These are phyloP conservation scores for Penicillium sumatraense DNA, from an alignment of 2,329 filamentous ascomycete genomes.

Conservation along the genomic window DNA sequence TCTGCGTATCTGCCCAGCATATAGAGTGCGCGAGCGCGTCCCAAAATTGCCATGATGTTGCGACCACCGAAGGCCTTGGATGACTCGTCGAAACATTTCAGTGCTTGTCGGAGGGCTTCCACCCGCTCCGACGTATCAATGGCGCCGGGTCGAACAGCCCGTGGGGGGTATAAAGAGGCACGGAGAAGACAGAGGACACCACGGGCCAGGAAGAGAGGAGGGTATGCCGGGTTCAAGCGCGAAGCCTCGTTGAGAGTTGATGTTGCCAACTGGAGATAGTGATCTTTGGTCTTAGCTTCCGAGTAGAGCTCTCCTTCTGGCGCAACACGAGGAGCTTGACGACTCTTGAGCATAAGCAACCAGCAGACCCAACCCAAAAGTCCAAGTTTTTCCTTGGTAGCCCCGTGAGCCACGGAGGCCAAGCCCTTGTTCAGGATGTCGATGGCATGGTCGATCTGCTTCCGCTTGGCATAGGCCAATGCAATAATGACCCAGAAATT, in stretches of 20 bases:
- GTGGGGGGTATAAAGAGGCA: conserved; percentile 80
- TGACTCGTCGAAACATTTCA: conserved; percentile 95
- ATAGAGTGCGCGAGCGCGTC: conserved; percentile 84
- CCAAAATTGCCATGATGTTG: conserved; percentile 91
- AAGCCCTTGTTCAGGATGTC: conserved; percentile 74
- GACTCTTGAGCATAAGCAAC: conserved; percentile 88
- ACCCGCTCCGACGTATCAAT: conserved; percentile 71
- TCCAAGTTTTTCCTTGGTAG: conserved; percentile 80
- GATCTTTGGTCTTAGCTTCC: conserved; percentile 88
- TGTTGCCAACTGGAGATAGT: conserved; percentile 89
- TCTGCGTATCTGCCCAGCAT: conserved; percentile 86
- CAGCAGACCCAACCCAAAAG: conserved; percentile 85
- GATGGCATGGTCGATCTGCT: conserved; percentile 83
- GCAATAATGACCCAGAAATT: conserved; percentile 99
- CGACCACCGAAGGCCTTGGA: conserved; percentile 80
- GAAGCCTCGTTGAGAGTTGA: conserved; percentile 93
- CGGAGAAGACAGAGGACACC: conserved; percentile 87
- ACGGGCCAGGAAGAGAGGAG: conserved; percentile 86
- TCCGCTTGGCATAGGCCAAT: conserved; percentile 93
- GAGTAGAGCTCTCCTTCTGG: conserved; percentile 67
- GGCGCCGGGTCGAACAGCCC: conserved; percentile 63
- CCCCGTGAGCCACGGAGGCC: conserved; percentile 69
- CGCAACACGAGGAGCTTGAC: conserved; percentile 72
- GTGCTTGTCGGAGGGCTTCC: conserved; percentile 80
- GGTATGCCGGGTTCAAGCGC: conserved; percentile 88